A percentile compares a stretch with the other conserved stretches of the same genome.
These are phyloP conservation scores for Nothophytophthora sp. DNA, from an alignment of 352 stramenopile species.

Conservation along the genomic window DNA sequence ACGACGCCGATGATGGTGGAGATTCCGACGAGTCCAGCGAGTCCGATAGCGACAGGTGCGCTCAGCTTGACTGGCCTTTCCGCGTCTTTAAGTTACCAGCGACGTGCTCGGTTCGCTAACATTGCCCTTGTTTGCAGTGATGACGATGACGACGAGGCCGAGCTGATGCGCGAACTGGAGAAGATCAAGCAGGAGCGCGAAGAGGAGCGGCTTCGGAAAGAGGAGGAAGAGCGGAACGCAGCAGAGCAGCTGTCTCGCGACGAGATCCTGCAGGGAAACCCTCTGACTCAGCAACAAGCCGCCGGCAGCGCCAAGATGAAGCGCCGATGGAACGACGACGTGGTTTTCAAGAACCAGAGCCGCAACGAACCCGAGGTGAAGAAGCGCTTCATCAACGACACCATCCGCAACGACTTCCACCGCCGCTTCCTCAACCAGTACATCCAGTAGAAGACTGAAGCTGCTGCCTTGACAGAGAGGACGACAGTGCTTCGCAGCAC, in stretches of 20 bases:
- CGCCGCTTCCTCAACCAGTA: constrained; percentile 98
- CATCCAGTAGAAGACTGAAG: constrained; percentile 57
- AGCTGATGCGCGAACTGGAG: constrained; percentile 96
- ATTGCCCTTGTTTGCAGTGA: constrained; percentile 28
- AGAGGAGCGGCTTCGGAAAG: constrained; percentile 90
- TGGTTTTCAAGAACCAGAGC: constrained; percentile 99
- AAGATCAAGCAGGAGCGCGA: constrained; percentile 98
- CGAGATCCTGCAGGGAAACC: constrained; percentile 95
- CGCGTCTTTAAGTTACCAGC: neutral
- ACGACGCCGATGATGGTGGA: constrained; percentile 89
- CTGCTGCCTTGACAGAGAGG: too few relatives aligned
- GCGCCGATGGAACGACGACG: constrained; percentile 99
- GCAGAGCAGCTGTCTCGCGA: constrained; percentile 87
- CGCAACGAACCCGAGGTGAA: constrained; percentile 93
- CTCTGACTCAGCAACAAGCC: constrained; percentile 69
- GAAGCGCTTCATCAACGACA: constrained; percentile 99
- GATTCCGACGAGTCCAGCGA: constrained; percentile 69
- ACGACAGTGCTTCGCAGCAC: too few relatives aligned
- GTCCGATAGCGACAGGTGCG: constrained; percentile 72
- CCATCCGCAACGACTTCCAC: constrained; percentile 99
- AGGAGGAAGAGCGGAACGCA: constrained; percentile 80
- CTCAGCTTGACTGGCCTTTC: neutral
- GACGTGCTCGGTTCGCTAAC: neutral
- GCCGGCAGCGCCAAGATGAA: constrained; percentile 83
- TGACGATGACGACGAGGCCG: constrained; percentile 96